phyloP scores from a whole-genome alignment of 2,329 filamentous ascomycete genomes.

The Daldinia sp. region DNA sequence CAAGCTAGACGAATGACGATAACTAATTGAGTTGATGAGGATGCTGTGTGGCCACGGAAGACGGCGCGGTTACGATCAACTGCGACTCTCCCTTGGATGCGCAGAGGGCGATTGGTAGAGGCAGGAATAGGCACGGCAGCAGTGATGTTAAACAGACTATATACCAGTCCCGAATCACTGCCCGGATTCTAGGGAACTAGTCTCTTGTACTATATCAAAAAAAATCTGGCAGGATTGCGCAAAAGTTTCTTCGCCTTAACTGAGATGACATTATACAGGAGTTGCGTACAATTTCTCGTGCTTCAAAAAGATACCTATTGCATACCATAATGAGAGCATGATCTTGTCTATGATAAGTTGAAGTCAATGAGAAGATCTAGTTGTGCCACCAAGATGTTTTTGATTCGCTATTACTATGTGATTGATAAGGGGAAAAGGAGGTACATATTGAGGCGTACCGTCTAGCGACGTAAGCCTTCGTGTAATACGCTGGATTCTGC shows the following conservation, averaged over 20 bases:
- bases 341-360: background rate
- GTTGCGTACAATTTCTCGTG: slow-evolving; percentile 16
- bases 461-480: background rate
- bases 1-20: slow-evolving; percentile 60
- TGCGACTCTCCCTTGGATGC: slow-evolving; percentile 45
- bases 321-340: background rate
- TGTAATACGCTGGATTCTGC: background rate
- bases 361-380: background rate
- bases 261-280: slow-evolving; percentile 25
- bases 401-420: background rate
- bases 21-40: slow-evolving; percentile 20
- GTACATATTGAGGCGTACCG: too few relatives aligned
- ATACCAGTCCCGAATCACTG: slow-evolving; percentile 23
- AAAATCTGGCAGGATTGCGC: slow-evolving; percentile 43
- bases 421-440: too few relatives aligned
- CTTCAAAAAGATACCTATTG: slow-evolving; percentile 6
- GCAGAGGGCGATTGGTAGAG: slow-evolving; percentile 11
- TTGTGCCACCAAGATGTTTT: background rate
- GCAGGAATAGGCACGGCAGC: slow-evolving; percentile 28
- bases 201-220: slow-evolving; percentile 48
- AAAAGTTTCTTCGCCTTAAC: slow-evolving; percentile 42
- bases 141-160: slow-evolving; percentile 27
- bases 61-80: slow-evolving; percentile 45
- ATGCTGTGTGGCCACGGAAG: slow-evolving; percentile 21
- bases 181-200: slow-evolving; percentile 33